These are phyloP conservation scores for Cryptococcus sp. DNA, from an alignment of 1,284 basidiomycete species.

Conservation along the genomic window DNA sequence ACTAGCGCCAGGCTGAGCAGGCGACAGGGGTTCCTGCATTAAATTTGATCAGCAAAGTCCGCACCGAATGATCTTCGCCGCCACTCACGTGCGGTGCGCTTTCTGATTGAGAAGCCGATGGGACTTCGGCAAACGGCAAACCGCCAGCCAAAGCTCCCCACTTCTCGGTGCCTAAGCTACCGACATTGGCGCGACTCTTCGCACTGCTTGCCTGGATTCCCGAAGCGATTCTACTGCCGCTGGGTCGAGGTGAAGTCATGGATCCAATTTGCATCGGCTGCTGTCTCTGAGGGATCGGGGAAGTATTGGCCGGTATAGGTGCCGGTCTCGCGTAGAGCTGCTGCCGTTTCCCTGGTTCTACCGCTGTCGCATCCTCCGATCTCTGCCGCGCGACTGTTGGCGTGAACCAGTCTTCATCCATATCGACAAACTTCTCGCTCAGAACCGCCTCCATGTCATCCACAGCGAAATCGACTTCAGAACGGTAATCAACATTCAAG, in stretches of 20 bases:
- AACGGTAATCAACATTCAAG: constrained; percentile 39
- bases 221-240: constrained; percentile 18
- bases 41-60: not conserved
- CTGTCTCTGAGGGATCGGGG: constrained; percentile 36
- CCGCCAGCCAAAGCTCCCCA: constrained; percentile 46
- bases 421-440: constrained; percentile 48
- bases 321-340: constrained; percentile 11
- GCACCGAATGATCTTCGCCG: too few species aligned
- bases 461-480: constrained; percentile 46
- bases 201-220: constrained; percentile 3
- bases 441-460: constrained; percentile 51
- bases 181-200: constrained; percentile 3
- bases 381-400: constrained; percentile 46
- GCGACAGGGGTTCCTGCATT: constrained; percentile 24
- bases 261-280: constrained; percentile 16
- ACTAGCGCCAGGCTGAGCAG: constrained; percentile 13
- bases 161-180: constrained; percentile 30
- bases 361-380: constrained; percentile 22
- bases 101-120: not conserved
- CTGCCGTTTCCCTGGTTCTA: constrained; percentile 1
- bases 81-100: too few species aligned
- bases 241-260: constrained; percentile 9
- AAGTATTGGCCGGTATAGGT: constrained; percentile 18
- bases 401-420: constrained; percentile 55
- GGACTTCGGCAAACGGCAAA: constrained; percentile 45